These are phyloP conservation scores for Handroanthus guayacan DNA, from an alignment of 257 asterid genomes.

Conservation along the genomic window DNA sequence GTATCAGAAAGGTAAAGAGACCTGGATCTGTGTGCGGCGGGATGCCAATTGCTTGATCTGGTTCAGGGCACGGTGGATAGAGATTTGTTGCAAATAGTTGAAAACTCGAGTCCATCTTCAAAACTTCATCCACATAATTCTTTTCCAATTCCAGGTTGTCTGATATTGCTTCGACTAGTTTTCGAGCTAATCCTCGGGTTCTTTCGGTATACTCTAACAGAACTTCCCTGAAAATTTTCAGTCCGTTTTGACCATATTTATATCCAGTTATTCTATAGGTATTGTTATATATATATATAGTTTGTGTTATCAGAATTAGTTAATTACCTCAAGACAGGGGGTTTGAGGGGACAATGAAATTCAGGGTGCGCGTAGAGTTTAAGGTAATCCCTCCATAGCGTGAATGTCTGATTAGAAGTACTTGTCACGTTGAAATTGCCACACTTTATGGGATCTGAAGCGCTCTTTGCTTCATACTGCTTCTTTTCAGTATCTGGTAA, in stretches of 20 bases:
- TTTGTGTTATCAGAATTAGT: neutral
- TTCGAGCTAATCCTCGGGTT: neutral
- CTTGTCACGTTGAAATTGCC: constrained; percentile 36
- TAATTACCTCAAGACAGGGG: constrained; percentile 39
- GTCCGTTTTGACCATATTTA: too few relatives aligned
- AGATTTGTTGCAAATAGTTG: constrained; percentile 47
- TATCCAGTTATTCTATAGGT: too few relatives aligned
- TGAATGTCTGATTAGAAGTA: constrained; percentile 34
- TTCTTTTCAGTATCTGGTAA: constrained; percentile 47
- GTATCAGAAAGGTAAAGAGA: constrained; percentile 44
- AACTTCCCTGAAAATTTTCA: neutral
- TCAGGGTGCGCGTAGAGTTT: constrained; percentile 55
- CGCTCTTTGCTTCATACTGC: constrained; percentile 38
- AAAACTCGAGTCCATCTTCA: constrained; percentile 45
- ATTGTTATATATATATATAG: neutral
- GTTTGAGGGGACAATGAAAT: constrained; percentile 53
- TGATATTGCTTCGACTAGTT: constrained; percentile 20
- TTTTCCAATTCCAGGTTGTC: constrained; percentile 35
- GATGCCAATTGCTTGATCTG: constrained; percentile 52
- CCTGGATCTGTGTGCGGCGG: constrained; percentile 56
- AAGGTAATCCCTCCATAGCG: constrained; percentile 57
- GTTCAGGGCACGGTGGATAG: constrained; percentile 57
- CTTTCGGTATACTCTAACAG: neutral
- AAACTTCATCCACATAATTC: constrained; percentile 22
- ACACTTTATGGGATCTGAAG: constrained; percentile 48